Evolutionary conservation across 352 stramenopile genomes (phyloP), one percentile per base, ranked within the genome.

Genomic region (Globisporangium nagaii): DNA sequence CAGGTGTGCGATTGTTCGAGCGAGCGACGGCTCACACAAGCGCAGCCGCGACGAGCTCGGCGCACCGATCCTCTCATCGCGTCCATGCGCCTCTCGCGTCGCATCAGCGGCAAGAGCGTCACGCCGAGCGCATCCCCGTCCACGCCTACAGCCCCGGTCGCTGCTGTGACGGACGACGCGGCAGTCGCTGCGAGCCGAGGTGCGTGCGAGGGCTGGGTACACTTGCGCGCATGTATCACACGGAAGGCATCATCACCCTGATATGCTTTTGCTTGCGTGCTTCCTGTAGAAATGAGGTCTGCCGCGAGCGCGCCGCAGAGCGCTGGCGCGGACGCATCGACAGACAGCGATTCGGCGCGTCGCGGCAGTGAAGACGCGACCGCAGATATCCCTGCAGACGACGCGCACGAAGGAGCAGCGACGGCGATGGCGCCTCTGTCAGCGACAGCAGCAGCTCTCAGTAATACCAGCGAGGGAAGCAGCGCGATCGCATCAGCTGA

Each of bases 81-180:
- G 2, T 22, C n/a, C 24, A 41, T 34, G 17, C 27, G 28, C 24
- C 28, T 58, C 13, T 22, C 51, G 28, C 51, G 31, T n/a, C 40
- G 40, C 51, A 36, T 48, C 7, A 50, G 22, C 30, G n/a, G 40
- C 51, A 50, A 51, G 22, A 47, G 28, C 25, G 24, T 19, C 39
- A 10, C 51, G 40, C 27, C 37, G 12, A 10, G 13, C 19, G 22
- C 28, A 5, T 20, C 34, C 27, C 17, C 22, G 28, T 10, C 24
- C n/a, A 5, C 24, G 19, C 6, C 34, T n/a, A 11, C 43, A 49
- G 17, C 12, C 43, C 4, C 43, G 19, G 24, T 50, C 25, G 25
- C 13, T n/a, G 36, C 17, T 42, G 36, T 42, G 13, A n/a, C n/a
- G 17, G 27, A 37, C 43, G 27, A 50, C 17, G 19, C 9, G n/a